Conservation (phyloP, 345 rosid genomes). For the Salix arbutifolia region DNA sequence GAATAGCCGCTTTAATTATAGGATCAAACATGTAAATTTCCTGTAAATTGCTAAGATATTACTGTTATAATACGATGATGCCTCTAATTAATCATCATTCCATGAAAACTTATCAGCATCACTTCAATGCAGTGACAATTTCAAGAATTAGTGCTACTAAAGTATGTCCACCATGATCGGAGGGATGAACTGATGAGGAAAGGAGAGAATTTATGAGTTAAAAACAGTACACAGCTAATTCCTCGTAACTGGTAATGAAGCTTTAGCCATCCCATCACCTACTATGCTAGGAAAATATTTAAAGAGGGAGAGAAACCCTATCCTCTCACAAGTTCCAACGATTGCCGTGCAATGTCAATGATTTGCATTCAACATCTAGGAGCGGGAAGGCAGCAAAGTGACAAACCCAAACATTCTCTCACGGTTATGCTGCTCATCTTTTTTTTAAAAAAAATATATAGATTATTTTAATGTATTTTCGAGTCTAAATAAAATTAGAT, state of each 20-base stretch:
- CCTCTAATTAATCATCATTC: not conserved
- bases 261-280: not conserved
- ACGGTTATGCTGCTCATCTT: no score
- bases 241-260: not conserved
- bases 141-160: not conserved
- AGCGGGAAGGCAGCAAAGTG: not conserved
- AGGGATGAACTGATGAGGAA: not conserved
- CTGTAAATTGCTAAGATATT: constrained; percentile 7
- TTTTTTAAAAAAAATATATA: no score
- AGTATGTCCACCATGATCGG: not conserved
- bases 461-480: no score
- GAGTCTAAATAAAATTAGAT: no score
- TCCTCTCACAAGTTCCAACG: not conserved
- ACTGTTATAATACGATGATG: not conserved
- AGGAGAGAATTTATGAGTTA: not conserved
- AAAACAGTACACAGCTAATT: not conserved
- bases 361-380: not conserved
- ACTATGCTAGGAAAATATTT: not conserved
- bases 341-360: not conserved
- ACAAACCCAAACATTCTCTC: not conserved
- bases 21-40: constrained; percentile 10
- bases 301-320: not conserved
- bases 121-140: not conserved
- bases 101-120: not conserved
- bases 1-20: constrained; percentile 1